These are phyloP conservation scores for Mycena metata DNA, from an alignment of 768 basidiomycete genomes.

Conservation along the genomic window DNA sequence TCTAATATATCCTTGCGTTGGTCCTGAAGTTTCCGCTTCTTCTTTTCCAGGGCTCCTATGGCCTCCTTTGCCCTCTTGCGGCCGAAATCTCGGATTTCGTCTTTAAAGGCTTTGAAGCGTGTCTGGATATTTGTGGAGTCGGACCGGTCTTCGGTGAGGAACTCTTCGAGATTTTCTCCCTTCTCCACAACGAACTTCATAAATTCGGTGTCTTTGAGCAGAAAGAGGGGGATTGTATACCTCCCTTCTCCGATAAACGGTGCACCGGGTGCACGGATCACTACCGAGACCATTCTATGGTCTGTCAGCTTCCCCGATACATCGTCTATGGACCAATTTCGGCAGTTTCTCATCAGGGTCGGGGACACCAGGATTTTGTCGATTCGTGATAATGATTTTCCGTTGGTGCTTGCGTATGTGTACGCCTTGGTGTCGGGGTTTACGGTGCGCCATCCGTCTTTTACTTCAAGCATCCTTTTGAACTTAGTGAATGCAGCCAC, in stretches of 20 bases:
- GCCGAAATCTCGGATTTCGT: not conserved
- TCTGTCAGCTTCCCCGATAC: not conserved
- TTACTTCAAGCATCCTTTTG: not conserved
- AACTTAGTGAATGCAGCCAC: not conserved
- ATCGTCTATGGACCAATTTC: constrained; percentile 2
- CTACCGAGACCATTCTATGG: constrained; percentile 23
- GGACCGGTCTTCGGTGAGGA: not conserved
- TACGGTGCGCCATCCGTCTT: constrained; percentile 26
- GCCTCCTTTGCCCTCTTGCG: constrained; percentile 6
- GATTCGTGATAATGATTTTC: constrained; percentile 10
- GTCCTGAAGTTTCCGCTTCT: not conserved
- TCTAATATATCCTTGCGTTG: not conserved
- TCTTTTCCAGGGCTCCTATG: constrained; percentile 7
- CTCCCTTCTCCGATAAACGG: constrained; percentile 18
- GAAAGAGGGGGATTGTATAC: constrained; percentile 4
- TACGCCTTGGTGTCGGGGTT: constrained; percentile 12
- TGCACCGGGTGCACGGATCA: constrained; percentile 1
- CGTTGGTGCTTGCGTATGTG: not conserved
- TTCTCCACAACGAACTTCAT: not conserved
- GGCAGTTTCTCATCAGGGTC: not conserved
- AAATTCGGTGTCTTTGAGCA: constrained; percentile 11
- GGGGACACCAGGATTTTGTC: constrained; percentile 3
- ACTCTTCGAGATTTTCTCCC: not conserved
- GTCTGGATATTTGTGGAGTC: not conserved
- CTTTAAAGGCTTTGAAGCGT: not conserved